Evolutionary conservation across 208 protist species (phyloP), one percentile per base, ranked within the genome.

Genomic region (Herpetomonas tarakana): DNA sequence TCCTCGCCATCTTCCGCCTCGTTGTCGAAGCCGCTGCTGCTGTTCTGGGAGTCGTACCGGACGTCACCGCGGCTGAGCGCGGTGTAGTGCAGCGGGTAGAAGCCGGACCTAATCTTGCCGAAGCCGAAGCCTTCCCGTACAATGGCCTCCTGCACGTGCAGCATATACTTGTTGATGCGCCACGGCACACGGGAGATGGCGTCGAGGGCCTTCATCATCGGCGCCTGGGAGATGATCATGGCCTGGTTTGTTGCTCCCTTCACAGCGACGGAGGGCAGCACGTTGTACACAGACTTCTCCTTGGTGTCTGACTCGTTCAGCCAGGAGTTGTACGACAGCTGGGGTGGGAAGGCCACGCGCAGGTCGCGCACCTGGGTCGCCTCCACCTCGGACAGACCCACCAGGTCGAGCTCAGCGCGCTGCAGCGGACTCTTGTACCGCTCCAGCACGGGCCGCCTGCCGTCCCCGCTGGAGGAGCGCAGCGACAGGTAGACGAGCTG

Each of bases 111-210:
- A 45, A 96, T 91, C 58, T 96, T 96, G 26, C 88, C 87, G 58
- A 96, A 94, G 22, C 88, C 91, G 52, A 88, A 96, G n/a, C 91
- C 91, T 65, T 96, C 91, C 16, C 81, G 83, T 59, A 96, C 84
- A 62, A 96, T 92, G 1, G 88, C 86, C 68, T 96, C 91, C 66
- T 96, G 87, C 44, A 96, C 91, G 68, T 96, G 91, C 19, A 96
- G 78, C 78, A 96, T 93, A 66, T 93, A 96, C 62, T 91, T 89
- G 78, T 91, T 92, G 52, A 96, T 94, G 52, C 91, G 87, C 88
- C 91, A 96, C 58, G 87, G 87, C 39, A 96, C 91, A 22, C 86
- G 82, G 3, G 86, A 93, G 66, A 96, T 92, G 44, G 85, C 87
- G 64, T 96, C 91, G 21, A 94, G 76, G 3, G 91, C 91, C 59